These are phyloP conservation scores for Chrysanthemum lavandulifolium DNA, from an alignment of 129 eudicot species.

Conservation along the genomic window DNA sequence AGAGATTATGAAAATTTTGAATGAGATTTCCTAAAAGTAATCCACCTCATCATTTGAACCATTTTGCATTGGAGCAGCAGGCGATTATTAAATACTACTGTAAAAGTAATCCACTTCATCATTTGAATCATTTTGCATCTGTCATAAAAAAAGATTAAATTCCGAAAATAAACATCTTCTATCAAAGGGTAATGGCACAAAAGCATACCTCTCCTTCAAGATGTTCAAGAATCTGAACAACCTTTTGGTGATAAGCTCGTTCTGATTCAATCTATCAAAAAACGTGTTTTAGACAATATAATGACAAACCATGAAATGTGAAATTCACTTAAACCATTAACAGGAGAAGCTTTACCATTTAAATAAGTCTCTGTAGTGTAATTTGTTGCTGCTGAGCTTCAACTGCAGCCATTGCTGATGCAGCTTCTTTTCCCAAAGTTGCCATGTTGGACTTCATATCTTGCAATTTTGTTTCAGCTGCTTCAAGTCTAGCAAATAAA, in stretches of 20 bases:
- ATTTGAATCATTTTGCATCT: constrained; percentile 50
- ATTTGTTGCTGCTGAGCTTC: constrained; percentile 88
- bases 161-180: neutral
- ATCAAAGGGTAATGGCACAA: constrained; percentile 11
- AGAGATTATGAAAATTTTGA: neutral
- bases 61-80: constrained; percentile 48
- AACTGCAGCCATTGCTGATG: constrained; percentile 93
- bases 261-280: constrained; percentile 78
- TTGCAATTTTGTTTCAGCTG: constrained; percentile 66
- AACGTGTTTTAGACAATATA: constrained; percentile 12
- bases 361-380: constrained; percentile 80
- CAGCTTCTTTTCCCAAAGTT: constrained; percentile 78
- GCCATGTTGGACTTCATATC: constrained; percentile 83
- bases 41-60: constrained; percentile 51
- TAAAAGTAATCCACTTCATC: constrained; percentile 58
- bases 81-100: constrained; percentile 51
- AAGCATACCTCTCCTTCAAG: constrained; percentile 77
- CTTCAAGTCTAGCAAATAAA: constrained; percentile 58
- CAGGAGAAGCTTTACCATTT: constrained; percentile 51
- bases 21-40: neutral
- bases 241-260: constrained; percentile 83
- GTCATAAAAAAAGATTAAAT: neutral
- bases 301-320: constrained; percentile 26
- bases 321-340: neutral
- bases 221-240: constrained; percentile 80